Evolutionary conservation across 2,329 filamentous ascomycete genomes (phyloP), one percentile per base, ranked within the genome.

Genomic region (Aspergillus neoniger): DNA sequence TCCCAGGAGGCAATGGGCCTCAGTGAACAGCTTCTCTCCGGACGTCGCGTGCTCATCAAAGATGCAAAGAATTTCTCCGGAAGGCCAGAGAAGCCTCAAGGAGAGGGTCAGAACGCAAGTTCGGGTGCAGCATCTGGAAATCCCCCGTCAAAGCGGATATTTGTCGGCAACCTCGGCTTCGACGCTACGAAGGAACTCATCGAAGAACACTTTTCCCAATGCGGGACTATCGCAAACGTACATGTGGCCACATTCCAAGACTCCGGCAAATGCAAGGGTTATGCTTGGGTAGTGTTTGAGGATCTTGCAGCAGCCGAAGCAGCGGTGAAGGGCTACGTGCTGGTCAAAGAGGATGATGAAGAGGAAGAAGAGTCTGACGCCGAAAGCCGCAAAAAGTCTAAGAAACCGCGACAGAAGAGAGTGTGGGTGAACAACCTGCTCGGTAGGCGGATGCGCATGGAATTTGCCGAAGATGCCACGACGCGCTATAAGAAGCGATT

Each of bases 161-260:
- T 98, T 73, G 87, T 99, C 2, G 96, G 92, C 55, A 96, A 98
- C 76, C 82, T 98, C 60, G 85, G 89, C 57, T 96, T 94, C 77
- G 87, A 91, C 71, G 86, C 88, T 4, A 92, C 88, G 6, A 90
- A 94, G 69, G 92, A 96, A 57, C 88, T 91, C 68, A 77, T 99
- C 53, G 82, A 87, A 66, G 83, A 88, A 65, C 91, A 96, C 73
- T 98, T 96, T 75, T 84, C 84, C 52, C 91, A 89, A 74, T 98
- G 94, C 73, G 95, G 95, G 54, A 83, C 88, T 63, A 86, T 98
- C 63, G 86, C 88, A 56, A 91, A 91, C 80, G 85, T 92, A 65
- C 94, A 96, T 78, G 82, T 98, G 67, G 95, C 95, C 2, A 96
- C 93, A 0, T 99, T 99, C 73, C 91, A 98, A 76, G 96, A 99